Evolutionary conservation across 1,284 basidiomycete species (phyloP), one percentile per base, ranked within the genome.

Genomic region (Ustilago cynodontis): DNA sequence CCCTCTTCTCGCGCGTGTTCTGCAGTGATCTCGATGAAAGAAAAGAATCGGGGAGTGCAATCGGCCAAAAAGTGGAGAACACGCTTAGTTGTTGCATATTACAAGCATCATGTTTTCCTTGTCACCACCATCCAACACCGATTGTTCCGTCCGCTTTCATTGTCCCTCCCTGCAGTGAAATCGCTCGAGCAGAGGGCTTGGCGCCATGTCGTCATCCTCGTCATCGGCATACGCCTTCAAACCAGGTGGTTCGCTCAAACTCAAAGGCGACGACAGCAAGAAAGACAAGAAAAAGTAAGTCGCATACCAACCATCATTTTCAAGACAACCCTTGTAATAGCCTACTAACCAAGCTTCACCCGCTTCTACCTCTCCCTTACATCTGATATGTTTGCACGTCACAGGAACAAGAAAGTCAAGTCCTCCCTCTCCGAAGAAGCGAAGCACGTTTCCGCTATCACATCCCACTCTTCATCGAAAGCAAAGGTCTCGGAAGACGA

Each of bases 211-310:
- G 35, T 67, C 64, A 33, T 68, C 74, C 18, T 62, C 55, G 20
- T 67, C 74, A 26, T 78, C 79, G 39, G 76, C 81, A 14, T 85
- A 84, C 54, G 52, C 72, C 0, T 81, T 78, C 71, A 77, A 78
- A 59, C 82, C 83, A 0, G 82, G 82, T 14, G 83, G 83, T n/a
- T 79, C 82, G 51, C 75, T 85, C 33, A 85, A 83, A 60, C 77
- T 85, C 35, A 85, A 85, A 49, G 78, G 75, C 29, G 74, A 65
- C 7, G 69, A 74, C n/a, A 71, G 56, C 18, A 69, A 65, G 60
- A 78, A 72, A 59, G 63, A 78, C 59, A 71, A 72, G 63, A 77
- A 72, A 11, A 71, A 65, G 73, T 76, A 52, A 55, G 78, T 68
- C 2, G 1, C 14, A 49, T 24, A n/a, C 33, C 24, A 28, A 29